phyloP scores from a whole-genome alignment of 495 filamentous ascomycete genomes.

The Aspergillus coremiiformis region DNA sequence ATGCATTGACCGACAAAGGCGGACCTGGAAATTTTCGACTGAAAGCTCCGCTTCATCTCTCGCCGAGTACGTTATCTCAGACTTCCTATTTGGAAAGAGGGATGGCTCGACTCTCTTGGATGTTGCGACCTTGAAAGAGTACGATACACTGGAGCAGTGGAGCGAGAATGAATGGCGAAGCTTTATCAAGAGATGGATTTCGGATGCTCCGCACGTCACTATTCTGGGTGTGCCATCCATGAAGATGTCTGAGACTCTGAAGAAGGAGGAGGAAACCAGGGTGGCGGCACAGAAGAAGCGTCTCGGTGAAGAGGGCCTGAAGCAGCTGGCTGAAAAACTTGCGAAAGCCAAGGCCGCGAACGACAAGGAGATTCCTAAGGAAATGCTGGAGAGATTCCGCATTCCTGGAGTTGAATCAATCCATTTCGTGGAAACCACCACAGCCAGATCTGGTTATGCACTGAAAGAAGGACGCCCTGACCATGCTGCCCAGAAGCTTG shows the following conservation, averaged over 20 bases:
- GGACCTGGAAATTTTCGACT: constrained; percentile 69
- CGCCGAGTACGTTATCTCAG: constrained; percentile 72
- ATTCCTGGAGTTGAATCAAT: constrained; percentile 82
- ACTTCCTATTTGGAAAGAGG: constrained; percentile 83
- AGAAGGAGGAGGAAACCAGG: constrained; percentile 58
- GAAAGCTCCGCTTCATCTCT: constrained; percentile 71
- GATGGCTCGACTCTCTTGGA: constrained; percentile 74
- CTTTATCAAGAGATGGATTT: constrained; percentile 77
- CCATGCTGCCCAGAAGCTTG: constrained; percentile 65
- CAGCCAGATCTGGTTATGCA: constrained; percentile 78
- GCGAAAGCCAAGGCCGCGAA: constrained; percentile 74
- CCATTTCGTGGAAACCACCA: constrained; percentile 85
- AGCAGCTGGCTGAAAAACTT: constrained; percentile 64
- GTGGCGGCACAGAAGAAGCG: constrained; percentile 50
- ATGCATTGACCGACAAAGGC: constrained; percentile 68
- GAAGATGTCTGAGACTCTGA: constrained; percentile 61
- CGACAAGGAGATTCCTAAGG: constrained; percentile 68
- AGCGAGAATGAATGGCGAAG: constrained; percentile 71
- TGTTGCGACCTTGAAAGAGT: constrained; percentile 60
- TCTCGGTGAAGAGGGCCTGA: constrained; percentile 59
- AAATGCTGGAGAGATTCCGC: constrained; percentile 67
- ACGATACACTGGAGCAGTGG: constrained; percentile 74
- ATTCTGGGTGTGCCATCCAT: constrained; percentile 79
- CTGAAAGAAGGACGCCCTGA: constrained; percentile 55
- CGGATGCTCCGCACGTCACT: constrained; percentile 77